Percentiles rank a stretch among this genome's conserved stretches.
Evolutionary conservation across 2,329 filamentous ascomycete species (phyloP).

Genomic region (Ophiostoma himal-ulmi): DNA sequence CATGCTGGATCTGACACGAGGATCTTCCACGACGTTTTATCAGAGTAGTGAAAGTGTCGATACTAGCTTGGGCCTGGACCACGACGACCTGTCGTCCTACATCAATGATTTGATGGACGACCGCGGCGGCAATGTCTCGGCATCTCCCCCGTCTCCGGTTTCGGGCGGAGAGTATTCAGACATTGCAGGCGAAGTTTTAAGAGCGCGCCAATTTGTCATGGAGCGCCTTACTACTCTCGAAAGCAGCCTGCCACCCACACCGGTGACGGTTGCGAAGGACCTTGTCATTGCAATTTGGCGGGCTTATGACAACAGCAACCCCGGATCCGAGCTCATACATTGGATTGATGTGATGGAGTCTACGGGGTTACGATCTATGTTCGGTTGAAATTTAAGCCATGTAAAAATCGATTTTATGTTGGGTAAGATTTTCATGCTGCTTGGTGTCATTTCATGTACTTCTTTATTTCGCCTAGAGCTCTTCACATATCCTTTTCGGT

Average conservation of each 20-base stretch:
- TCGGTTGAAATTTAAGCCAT: neutral
- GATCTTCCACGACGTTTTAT: neutral
- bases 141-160: conserved; percentile 4
- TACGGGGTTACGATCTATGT: conserved; percentile 8
- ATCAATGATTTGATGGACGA: conserved; percentile 6
- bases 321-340: neutral
- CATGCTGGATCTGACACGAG: neutral
- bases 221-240: conserved; percentile 8
- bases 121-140: neutral
- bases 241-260: conserved; percentile 10
- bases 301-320: neutral
- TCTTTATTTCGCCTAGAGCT: neutral
- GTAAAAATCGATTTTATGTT: neutral
- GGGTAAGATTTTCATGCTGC: neutral
- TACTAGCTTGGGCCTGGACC: neutral
- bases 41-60: neutral
- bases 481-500: neutral
- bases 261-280: conserved; percentile 6
- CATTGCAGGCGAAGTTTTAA: neutral
- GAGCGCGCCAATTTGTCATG: conserved; percentile 11
- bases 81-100: conserved; percentile 1
- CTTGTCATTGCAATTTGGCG: conserved; percentile 2
- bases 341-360: conserved; percentile 12
- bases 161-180: conserved; percentile 9
- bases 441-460: neutral